Evolutionary conservation across 2,329 filamentous ascomycete genomes (phyloP), one percentile per base, ranked within the genome.

Genomic region (Furcasterigmium furcatum): DNA sequence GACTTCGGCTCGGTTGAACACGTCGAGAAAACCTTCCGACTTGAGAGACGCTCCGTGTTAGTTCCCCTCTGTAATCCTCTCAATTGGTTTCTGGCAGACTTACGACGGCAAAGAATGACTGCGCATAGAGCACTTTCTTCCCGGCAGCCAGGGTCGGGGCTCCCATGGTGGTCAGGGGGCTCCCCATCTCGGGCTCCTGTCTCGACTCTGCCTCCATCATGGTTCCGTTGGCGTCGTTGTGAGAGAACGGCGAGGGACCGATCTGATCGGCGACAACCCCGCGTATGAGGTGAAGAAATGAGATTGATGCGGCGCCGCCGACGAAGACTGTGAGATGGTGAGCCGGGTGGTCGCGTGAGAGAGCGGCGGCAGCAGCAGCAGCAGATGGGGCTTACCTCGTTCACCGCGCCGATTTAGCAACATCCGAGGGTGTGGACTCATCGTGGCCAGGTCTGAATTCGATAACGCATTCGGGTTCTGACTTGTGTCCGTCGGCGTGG

Each of bases 261-360:
- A 79, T 76, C 50, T 78, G 69, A 30, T 74, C 70, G 8, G 70
- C 69, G 51, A 72, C 57, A 5, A 66, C 67, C n/a, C 72, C 64
- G n/a, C 74, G 68, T 20, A 79, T 63, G 27, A 79, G 66, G 46
- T 80, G 75, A 3, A 81, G 59, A 47, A 81, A 82, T 0, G 78
- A 80, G 13, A 82, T 59, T 1, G 74, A 72, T 2, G 73, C 73
- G 14, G 70, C 72, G 18, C 69, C 63, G n/a, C 73, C 69, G 39
- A 76, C 64, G 42, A 71, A 77, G 1, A 76, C 70, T 76, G 36
- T n/a, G 8, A 29, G 3, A 5, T 16, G 7, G 40, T n/a, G 1
- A 1, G 2, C 24, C 46, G 3, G 4, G 8, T 7, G 18, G 9
- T 24, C 13, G 14, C 13, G 2, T 14, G 7, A 18, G 4, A 9